Evolutionary conservation across 2,329 filamentous ascomycete genomes (phyloP).

Genomic region (Stagonosporopsis tanaceti): DNA sequence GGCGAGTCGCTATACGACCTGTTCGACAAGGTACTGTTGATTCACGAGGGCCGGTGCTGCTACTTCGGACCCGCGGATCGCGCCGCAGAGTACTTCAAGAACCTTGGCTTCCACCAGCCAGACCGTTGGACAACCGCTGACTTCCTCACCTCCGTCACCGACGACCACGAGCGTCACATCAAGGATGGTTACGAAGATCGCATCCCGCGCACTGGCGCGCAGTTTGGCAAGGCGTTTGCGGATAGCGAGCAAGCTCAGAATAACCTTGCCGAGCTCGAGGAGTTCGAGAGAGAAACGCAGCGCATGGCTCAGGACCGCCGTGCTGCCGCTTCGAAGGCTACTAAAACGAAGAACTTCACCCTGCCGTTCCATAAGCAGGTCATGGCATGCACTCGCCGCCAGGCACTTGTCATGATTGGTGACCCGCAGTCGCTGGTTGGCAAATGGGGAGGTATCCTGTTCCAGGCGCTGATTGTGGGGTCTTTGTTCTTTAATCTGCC

Average conservation of each 20-base stretch:
- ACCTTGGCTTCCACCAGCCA: slow-evolving; percentile 73
- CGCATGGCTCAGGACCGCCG: slow-evolving; percentile 42
- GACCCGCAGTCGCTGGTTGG: slow-evolving; percentile 59
- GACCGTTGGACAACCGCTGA: slow-evolving; percentile 73
- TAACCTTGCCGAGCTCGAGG: slow-evolving; percentile 52
- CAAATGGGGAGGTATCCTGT: slow-evolving; percentile 55
- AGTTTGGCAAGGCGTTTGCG: slow-evolving; percentile 60
- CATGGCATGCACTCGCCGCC: slow-evolving; percentile 50
- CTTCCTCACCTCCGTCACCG: slow-evolving; percentile 76
- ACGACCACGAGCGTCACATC: slow-evolving; percentile 65
- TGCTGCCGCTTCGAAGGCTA: slow-evolving; percentile 44
- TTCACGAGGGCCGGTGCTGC: slow-evolving; percentile 52
- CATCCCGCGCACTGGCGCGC: slow-evolving; percentile 62
- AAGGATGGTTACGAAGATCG: slow-evolving; percentile 65
- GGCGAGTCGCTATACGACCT: slow-evolving; percentile 50
- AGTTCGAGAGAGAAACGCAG: slow-evolving; percentile 48
- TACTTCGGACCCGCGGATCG: slow-evolving; percentile 70
- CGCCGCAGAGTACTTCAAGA: slow-evolving; percentile 71
- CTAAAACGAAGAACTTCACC: slow-evolving; percentile 53
- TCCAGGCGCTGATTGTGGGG: slow-evolving; percentile 52
- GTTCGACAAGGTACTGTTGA: slow-evolving; percentile 52
- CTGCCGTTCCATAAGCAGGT: slow-evolving; percentile 51
- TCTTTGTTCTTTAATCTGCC: slow-evolving; percentile 63
- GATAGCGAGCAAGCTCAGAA: slow-evolving; percentile 48
- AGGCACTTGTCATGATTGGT: slow-evolving; percentile 63